A percentile compares a stretch with the other conserved stretches of the same genome.
Evolutionary conservation across 2,329 filamentous ascomycete species (phyloP).

Genomic region (Rhynchosporium agropyri): DNA sequence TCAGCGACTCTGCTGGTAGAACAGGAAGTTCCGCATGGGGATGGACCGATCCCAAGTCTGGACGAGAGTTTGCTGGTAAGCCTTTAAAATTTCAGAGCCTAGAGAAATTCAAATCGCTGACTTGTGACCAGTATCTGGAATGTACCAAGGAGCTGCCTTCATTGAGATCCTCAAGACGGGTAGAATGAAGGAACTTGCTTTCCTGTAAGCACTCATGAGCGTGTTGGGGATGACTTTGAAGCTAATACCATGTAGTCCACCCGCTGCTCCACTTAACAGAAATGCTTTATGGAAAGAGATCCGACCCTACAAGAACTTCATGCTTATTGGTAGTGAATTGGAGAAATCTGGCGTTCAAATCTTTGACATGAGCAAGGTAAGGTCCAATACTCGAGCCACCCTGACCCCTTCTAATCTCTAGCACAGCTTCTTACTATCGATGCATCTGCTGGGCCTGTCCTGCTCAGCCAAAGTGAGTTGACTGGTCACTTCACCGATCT

Average conservation of each 20-base stretch:
- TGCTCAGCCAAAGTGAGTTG: conserved; percentile 45
- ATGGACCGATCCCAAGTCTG: conserved; percentile 49
- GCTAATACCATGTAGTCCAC: neutral
- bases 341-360: conserved; percentile 54
- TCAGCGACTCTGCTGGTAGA: neutral
- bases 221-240: conserved; percentile 44
- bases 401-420: neutral
- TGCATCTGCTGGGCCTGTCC: conserved; percentile 44
- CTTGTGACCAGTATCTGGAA: neutral
- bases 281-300: conserved; percentile 45
- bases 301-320: conserved; percentile 44
- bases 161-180: conserved; percentile 51
- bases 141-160: conserved; percentile 42
- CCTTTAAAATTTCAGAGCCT: conserved; percentile 24
- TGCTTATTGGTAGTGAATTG: conserved; percentile 48
- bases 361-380: conserved; percentile 53
- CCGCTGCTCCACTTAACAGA: conserved; percentile 1
- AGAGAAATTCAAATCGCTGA: neutral
- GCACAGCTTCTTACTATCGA: conserved; percentile 44
- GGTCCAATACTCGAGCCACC: neutral
- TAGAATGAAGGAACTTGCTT: conserved; percentile 50
- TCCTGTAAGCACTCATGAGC: conserved; percentile 1
- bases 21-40: conserved; percentile 40
- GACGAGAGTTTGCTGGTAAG: conserved; percentile 52
- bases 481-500: conserved; percentile 39